Percentiles rank a stretch among this genome's conserved stretches.
These are phyloP conservation scores for Pseudoneurospora amorphoporcata DNA, from an alignment of 495 filamentous ascomycete genomes.

Conservation along the genomic window DNA sequence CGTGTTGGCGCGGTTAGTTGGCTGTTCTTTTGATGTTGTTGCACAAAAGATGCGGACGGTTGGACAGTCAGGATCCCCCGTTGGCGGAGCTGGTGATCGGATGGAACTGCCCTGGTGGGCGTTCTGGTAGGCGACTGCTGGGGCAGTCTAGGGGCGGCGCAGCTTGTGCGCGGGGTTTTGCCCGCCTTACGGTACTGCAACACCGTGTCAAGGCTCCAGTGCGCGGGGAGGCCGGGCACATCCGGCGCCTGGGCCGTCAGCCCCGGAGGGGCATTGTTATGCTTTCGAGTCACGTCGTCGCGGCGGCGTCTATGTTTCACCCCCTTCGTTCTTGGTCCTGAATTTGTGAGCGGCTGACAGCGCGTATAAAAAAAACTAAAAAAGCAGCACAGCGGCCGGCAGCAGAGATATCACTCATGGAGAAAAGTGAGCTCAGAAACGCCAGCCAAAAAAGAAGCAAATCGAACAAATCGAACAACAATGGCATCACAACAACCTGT, in stretches of 20 bases:
- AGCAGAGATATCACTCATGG: background rate
- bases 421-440: background rate
- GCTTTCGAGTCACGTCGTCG: background rate
- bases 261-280: background rate
- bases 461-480: background rate
- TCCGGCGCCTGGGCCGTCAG: background rate
- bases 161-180: background rate
- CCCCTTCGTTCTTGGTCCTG: background rate
- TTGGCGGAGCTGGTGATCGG: too few species aligned
- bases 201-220: background rate
- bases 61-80: too few species aligned
- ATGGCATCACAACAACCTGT: constrained; percentile 11
- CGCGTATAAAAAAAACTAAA: background rate
- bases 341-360: background rate
- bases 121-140: background rate
- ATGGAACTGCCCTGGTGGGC: background rate
- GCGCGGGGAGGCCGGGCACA: background rate
- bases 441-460: background rate
- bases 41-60: background rate
- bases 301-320: background rate
- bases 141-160: background rate
- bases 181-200: background rate
- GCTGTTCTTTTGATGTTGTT: background rate
- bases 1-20: background rate
- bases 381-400: background rate